phyloP scores from a whole-genome alignment of 2,329 filamentous ascomycete species.

The Paraphaeosphaeria minitans region DNA sequence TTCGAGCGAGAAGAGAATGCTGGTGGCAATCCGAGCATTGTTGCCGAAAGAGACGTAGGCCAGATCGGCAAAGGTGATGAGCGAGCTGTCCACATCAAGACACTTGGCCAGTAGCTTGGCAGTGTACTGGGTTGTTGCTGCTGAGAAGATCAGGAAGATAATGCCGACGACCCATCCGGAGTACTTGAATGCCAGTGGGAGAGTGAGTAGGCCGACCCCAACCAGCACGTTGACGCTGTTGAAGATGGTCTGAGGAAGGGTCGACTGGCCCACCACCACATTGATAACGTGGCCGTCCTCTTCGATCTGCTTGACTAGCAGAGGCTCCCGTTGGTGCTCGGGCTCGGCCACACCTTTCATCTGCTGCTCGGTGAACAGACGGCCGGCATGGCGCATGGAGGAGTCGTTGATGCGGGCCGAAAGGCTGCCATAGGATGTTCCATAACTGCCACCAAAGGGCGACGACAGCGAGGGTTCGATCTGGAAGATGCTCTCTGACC shows the following conservation, averaged over 20 bases:
- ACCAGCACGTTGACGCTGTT: slow-evolving; percentile 95
- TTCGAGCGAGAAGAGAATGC: slow-evolving; percentile 85
- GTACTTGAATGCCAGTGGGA: slow-evolving; percentile 86
- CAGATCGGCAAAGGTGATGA: slow-evolving; percentile 93
- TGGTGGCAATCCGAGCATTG: slow-evolving; percentile 79
- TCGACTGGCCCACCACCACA: slow-evolving; percentile 90
- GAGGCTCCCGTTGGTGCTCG: slow-evolving; percentile 64
- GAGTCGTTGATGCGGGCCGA: slow-evolving; percentile 62
- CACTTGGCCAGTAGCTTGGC: slow-evolving; percentile 85
- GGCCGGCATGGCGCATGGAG: slow-evolving; percentile 61
- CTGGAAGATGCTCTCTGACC: slow-evolving; percentile 53
- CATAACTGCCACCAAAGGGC: slow-evolving; percentile 74
- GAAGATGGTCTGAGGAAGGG: slow-evolving; percentile 91
- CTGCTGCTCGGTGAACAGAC: slow-evolving; percentile 56
- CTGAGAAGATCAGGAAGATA: slow-evolving; percentile 73
- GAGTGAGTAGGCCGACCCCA: slow-evolving; percentile 84
- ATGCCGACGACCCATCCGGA: slow-evolving; percentile 88
- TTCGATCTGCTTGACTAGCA: slow-evolving; percentile 88
- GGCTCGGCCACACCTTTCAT: slow-evolving; percentile 48
- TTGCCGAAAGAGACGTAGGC: slow-evolving; percentile 89
- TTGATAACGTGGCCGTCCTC: slow-evolving; percentile 82
- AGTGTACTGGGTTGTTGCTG: slow-evolving; percentile 80
- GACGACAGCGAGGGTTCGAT: slow-evolving; percentile 65
- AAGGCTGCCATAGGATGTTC: slow-evolving; percentile 65
- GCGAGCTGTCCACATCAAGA: slow-evolving; percentile 79